Evolutionary conservation across 2,329 filamentous ascomycete genomes (phyloP).

Genomic region (Paracoccidioides brasiliensis): DNA sequence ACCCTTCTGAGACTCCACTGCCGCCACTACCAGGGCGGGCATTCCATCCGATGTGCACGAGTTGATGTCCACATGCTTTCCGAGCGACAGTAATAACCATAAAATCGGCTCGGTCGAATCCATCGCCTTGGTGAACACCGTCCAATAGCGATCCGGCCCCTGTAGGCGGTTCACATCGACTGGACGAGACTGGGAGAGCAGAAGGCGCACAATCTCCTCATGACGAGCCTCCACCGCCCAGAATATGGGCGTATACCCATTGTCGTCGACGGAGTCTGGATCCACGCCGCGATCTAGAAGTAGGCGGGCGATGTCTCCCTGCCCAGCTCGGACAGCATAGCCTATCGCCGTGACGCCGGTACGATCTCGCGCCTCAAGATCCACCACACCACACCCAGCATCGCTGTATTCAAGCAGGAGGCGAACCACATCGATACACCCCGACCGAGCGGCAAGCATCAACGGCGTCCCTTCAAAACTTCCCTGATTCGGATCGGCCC

Average conservation of each 20-base stretch:
- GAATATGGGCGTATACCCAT: neutral
- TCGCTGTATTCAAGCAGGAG: neutral
- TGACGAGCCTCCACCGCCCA: neutral
- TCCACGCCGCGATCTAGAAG: conserved; percentile 4
- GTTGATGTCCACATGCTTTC: neutral
- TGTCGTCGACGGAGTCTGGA: neutral
- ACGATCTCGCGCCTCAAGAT: neutral
- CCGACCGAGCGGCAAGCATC: neutral
- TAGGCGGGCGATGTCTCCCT: conserved; percentile 1
- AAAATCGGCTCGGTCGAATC: neutral
- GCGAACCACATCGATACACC: neutral
- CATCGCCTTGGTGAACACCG: neutral
- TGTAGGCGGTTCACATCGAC: neutral
- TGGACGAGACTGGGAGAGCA: neutral
- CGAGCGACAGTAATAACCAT: neutral
- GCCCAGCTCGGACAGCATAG: conserved; percentile 3
- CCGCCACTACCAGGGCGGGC: neutral
- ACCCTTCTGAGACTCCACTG: neutral
- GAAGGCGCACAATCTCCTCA: neutral
- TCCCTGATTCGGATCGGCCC: neutral
- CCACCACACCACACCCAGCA: neutral
- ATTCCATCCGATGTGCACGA: neutral
- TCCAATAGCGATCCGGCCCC: neutral
- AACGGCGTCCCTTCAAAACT: neutral
- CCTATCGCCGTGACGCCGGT: conserved; percentile 1